Base-by-base conservation (phyloP, 2,329 filamentous ascomycete genomes). In the Elsinoe australis region DNA sequence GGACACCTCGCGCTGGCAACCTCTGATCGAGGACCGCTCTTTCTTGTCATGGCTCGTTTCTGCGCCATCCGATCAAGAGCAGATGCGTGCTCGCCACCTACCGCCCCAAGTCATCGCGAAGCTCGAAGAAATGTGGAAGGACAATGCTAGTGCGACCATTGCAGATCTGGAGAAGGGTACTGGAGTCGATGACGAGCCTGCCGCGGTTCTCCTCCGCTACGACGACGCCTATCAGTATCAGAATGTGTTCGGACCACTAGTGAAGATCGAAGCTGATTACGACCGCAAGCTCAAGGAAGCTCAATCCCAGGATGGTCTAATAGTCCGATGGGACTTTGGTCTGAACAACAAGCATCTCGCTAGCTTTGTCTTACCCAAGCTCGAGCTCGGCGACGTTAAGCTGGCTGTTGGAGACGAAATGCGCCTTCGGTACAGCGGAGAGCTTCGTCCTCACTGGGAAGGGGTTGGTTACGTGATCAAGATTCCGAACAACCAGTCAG, bases 191-290 rank as follows among this genome's bases (percentile, higher is more conserved):
- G 92, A 98, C 61, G 92, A 96, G 47, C 94, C 94, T 18, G 83
- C 88, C 12, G 88, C 90, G 1, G 92, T 98, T 5, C 74, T 95
- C 18, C 73, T 96, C 33, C 86, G 88, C 57, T 98, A 98, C 63
- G 92, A 96, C 51, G 92, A 98, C 65, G 88, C 92, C 0, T 98
- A 88, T 64, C 90, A 98, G 62, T 98, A 98, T 60, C 92, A 98
- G 68, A 98, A 96, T 61, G 92, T 96, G 26, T 98, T 98, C 64
- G 92, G 92, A 0, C 92, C 92, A 0, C 74, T 98, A 10, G 94
- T 98, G 60, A 98, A 96, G 72, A 98, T 98, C 67, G 92, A 98
- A 66, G 94, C 92, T 34, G 92, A 98, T 67, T 98, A 98, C 63
- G 92, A 98, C 67, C 90, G 94, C 67, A 96, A 98, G 69, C 76